Evolutionary conservation across 495 filamentous ascomycete genomes (phyloP), one percentile per base, ranked within the genome.

Genomic region (Penicillium alfredii): DNA sequence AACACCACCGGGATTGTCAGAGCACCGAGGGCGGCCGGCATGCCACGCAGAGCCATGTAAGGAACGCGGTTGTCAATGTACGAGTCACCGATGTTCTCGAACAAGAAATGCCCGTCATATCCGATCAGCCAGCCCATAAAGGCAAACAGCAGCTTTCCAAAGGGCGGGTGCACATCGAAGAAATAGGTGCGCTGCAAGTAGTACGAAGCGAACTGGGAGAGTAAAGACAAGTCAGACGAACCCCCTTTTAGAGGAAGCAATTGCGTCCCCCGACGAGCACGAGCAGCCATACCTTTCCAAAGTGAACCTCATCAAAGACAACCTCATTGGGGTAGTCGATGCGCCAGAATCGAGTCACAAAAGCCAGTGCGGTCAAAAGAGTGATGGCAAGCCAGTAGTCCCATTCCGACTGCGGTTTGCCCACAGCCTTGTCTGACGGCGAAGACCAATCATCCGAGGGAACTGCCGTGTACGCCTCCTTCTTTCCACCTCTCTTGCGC

Each of bases 261-360:
- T 11, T 35, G 18, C 11, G 26, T 8, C 8, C 17, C 11, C 22
- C n/a, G 27, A 32, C 12, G 30, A 33, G 42, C 34, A 35, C 25
- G 15, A 38, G 21, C 35, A 8, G 14, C 38, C 72, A 46, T 73
- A 94, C 92, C 83, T 99, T 99, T 67, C 92, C 92, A 63, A 99
- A 99, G 64, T 99, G 92, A 30, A 99, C 92, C 64, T 99, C 92
- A 49, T 99, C 92, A 57, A 99, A 99, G 24, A 99, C 93, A 16
- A 99, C 92, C 64, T 96, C 82, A 55, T 92, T 82, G 8, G 92
- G 92, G 64, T 95, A 88, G 40, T 73, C 82, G 56, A 99, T 94
- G 37, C 86, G 88, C 73, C 82, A 97, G 67, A 97, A 99, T 44
- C 92, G 73, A 17, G 92, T 96, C 35, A 85, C 57, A 57, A 97